These are phyloP conservation scores for Albophoma yamanashiensis DNA, from an alignment of 2,329 filamentous ascomycete species.

Conservation along the genomic window DNA sequence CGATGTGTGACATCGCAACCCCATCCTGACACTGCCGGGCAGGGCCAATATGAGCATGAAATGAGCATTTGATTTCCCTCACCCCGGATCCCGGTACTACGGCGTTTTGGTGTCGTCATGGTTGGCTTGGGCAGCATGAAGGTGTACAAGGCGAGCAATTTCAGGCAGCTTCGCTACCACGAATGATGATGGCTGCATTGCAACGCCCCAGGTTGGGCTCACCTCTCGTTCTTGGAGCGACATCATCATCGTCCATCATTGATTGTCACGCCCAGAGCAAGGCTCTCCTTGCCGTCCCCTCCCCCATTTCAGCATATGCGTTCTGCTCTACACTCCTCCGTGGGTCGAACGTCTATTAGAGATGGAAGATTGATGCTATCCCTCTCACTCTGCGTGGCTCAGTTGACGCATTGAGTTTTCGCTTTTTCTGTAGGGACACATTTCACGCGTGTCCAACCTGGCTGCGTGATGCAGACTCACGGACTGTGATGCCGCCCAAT, in stretches of 20 bases:
- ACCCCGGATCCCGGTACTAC: background rate
- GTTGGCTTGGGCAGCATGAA: background rate
- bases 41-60: slow-evolving; percentile 28
- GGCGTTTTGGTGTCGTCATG: background rate
- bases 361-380: slow-evolving; percentile 38
- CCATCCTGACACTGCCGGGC: slow-evolving; percentile 16
- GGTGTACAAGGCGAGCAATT: background rate
- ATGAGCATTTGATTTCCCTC: slow-evolving; percentile 9
- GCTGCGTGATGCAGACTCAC: background rate
- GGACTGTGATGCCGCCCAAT: background rate
- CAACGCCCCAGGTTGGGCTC: background rate
- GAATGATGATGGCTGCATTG: background rate
- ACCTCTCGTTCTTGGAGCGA: background rate
- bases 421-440: slow-evolving; percentile 38
- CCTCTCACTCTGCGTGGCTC: slow-evolving; percentile 42
- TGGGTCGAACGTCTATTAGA: slow-evolving; percentile 44
- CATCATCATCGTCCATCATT: background rate
- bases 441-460: slow-evolving; percentile 3
- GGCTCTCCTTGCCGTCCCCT: background rate
- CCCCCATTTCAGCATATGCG: slow-evolving; percentile 44
- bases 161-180: background rate
- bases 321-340: slow-evolving; percentile 34
- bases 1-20: slow-evolving; percentile 14
- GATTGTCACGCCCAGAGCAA: background rate
- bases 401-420: slow-evolving; percentile 31